Evolutionary conservation across 1,284 basidiomycete genomes (phyloP), one percentile per base, ranked within the genome.

Genomic region (Ceratobasidium sp.): DNA sequence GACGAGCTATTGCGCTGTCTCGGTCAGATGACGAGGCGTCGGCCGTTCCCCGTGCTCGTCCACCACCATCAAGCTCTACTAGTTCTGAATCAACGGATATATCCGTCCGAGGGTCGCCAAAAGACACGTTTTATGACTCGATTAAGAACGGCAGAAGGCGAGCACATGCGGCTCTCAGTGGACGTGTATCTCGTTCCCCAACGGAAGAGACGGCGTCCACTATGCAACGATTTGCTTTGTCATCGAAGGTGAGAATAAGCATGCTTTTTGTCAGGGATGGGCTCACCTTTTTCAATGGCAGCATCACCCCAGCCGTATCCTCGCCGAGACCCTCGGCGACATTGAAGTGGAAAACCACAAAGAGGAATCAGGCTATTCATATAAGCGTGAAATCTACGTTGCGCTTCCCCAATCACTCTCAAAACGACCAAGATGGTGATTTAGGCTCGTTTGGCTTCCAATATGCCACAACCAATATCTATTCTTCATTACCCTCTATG

Each of bases 391-490:
- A 28, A 20, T 37, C 11, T 63, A 63, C 35, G 60, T 23, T 5
- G 23, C 35, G 37, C 37, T n/a, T 26, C 47, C 37, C 15, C 28
- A 20, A 23, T 15, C 39, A 23, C 68, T 42, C 53, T 13, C 28
- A 15, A 71, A 58, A 26, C 53, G n/a, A 28, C 68, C 53, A 11
- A 31, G 65, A 45, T 64, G 37, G 58, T 65, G 28, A 26, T 47
- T 77, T 15, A 17, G 42, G 20, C 42, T 45, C 42, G 11, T 11
- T 17, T 17, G 42, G 11, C 20, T 45, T 15, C 42, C 11, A 45
- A 45, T 45, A 45, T 45, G 42, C 10, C 42, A 68, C 83, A 23
- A 54, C 51, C 20, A 15, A 13, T 8, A 33, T 35, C 53, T 53
- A 17, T 13, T 39, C 8, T 37, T 11, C 20, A n/a, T 33, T 56